phyloP scores from a whole-genome alignment of 345 rosid species.

The Lenwebbia sp. region DNA sequence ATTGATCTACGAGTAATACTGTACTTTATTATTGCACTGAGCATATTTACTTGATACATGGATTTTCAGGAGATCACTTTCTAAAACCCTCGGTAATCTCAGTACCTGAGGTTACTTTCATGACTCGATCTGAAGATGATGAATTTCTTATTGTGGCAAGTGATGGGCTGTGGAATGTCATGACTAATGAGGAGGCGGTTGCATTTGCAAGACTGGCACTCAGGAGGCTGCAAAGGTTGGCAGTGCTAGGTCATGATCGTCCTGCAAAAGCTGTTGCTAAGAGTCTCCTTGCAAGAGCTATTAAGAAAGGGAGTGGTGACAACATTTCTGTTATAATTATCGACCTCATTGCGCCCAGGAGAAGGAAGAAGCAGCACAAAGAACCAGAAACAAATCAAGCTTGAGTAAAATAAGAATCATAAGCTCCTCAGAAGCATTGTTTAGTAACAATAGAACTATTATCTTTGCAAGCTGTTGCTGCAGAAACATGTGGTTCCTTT shows the following conservation, averaged over 20 bases:
- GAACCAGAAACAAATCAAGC: background rate
- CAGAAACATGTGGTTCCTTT: background rate
- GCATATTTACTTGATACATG: background rate
- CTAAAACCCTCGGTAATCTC: slow-evolving; percentile 28
- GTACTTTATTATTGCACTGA: background rate
- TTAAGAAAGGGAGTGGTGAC: background rate
- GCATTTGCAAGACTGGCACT: slow-evolving; percentile 12
- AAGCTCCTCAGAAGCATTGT: background rate
- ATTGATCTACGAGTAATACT: background rate
- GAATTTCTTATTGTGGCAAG: slow-evolving; percentile 34
- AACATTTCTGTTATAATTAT: slow-evolving; percentile 8
- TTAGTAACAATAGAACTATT: background rate
- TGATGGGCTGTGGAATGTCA: slow-evolving; percentile 41
- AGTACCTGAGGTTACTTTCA: slow-evolving; percentile 31
- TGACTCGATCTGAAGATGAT: slow-evolving; percentile 14
- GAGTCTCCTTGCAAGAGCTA: background rate
- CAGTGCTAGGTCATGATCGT: background rate
- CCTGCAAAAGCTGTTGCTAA: background rate
- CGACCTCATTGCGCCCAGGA: slow-evolving; percentile 7
- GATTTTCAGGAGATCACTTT: slow-evolving; percentile 17
- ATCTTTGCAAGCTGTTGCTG: background rate
- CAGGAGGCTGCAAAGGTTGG: background rate
- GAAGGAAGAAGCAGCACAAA: background rate
- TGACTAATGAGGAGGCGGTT: slow-evolving; percentile 23
- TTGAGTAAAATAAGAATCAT: slow-evolving; percentile 7